phyloP scores from a whole-genome alignment of 768 basidiomycete genomes.

The Suillus fuscotomentosus region DNA sequence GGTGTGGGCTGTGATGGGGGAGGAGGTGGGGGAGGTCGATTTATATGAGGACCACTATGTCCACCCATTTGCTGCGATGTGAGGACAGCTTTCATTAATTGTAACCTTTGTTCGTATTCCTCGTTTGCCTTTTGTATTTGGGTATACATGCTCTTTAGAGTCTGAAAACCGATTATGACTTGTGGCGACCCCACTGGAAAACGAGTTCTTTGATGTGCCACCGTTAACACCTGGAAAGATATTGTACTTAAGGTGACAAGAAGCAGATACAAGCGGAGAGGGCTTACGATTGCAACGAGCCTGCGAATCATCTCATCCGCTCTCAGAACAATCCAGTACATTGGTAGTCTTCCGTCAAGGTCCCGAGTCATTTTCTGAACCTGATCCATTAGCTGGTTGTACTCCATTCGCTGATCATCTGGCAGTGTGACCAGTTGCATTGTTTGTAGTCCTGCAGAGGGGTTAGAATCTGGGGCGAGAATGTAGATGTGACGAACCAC shows the following conservation, averaged over 20 bases:
- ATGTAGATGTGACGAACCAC: slow-evolving; percentile 21
- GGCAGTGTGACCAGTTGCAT: slow-evolving; percentile 42
- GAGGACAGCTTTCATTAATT: slow-evolving; percentile 20
- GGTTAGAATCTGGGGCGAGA: slow-evolving; percentile 14
- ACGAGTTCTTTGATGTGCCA: slow-evolving; percentile 34
- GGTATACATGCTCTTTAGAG: slow-evolving; percentile 42
- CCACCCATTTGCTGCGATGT: slow-evolving; percentile 2
- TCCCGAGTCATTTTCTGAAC: slow-evolving; percentile 44
- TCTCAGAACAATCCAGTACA: slow-evolving; percentile 46
- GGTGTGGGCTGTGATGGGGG: slow-evolving; percentile 14
- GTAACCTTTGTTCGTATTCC: slow-evolving; percentile 32
- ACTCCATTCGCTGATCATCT: slow-evolving; percentile 54
- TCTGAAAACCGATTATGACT: slow-evolving; percentile 34
- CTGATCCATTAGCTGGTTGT: slow-evolving; percentile 48
- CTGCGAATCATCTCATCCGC: slow-evolving; percentile 48
- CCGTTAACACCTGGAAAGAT: slow-evolving; percentile 39
- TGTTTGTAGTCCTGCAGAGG: slow-evolving; percentile 32
- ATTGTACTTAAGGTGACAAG: slow-evolving; percentile 11
- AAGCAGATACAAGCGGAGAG: slow-evolving; percentile 14
- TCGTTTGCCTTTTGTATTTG: slow-evolving; percentile 45
- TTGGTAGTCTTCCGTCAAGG: slow-evolving; percentile 48
- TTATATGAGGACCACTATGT: background rate
- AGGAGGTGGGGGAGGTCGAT: slow-evolving; percentile 11
- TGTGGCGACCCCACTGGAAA: slow-evolving; percentile 22
- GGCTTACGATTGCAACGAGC: slow-evolving; percentile 55